These are phyloP conservation scores for Hypoxylon sp. DNA, from an alignment of 2,329 filamentous ascomycete species.

Conservation along the genomic window DNA sequence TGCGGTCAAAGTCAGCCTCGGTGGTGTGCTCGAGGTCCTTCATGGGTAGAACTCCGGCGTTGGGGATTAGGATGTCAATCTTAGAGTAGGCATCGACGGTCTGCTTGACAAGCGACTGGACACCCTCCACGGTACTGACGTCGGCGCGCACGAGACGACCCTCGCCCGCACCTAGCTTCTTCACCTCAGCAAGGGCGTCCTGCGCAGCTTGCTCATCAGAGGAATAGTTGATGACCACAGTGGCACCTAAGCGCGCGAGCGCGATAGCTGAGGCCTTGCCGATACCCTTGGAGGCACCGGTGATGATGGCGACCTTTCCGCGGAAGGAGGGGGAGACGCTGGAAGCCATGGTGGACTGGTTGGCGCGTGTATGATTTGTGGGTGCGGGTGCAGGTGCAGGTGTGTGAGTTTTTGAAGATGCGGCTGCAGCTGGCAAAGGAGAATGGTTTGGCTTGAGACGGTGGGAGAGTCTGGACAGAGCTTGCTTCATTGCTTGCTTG, in stretches of 20 bases:
- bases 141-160: constrained; percentile 33
- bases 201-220: constrained; percentile 60
- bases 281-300: constrained; percentile 66
- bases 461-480: constrained; percentile 23
- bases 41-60: constrained; percentile 61
- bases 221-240: constrained; percentile 67
- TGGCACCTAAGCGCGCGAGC: constrained; percentile 66
- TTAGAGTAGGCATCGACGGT: constrained; percentile 59
- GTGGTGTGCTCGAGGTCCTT: constrained; percentile 54
- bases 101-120: constrained; percentile 59
- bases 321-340: constrained; percentile 14
- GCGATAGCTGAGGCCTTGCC: constrained; percentile 66
- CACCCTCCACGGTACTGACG: constrained; percentile 43
- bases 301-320: constrained; percentile 49
- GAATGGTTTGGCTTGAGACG: constrained; percentile 13
- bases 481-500: constrained; percentile 26
- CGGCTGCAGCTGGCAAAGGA: constrained; percentile 13
- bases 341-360: constrained; percentile 23
- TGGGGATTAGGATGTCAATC: constrained; percentile 64
- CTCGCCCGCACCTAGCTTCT: constrained; percentile 30
- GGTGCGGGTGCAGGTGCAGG: background rate
- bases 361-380: constrained; percentile 7
- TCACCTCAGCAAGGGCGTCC: constrained; percentile 55
- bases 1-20: constrained; percentile 42
- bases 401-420: background rate